Conservation (phyloP, 345 rosid genomes). For the Salix udensis region DNA sequence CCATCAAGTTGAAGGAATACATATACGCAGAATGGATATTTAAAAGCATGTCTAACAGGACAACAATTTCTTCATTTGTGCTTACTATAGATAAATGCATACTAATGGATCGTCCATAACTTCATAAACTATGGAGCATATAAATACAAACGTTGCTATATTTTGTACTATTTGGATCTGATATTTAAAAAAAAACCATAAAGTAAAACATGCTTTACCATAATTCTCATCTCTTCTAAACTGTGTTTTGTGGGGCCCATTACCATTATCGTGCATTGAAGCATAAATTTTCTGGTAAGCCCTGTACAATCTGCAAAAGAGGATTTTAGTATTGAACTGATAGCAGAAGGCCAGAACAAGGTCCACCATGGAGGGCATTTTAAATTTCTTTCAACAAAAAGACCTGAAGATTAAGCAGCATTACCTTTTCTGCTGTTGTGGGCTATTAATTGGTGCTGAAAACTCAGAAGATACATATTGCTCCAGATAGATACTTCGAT, state of each 20-base stretch:
- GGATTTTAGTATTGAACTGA: constrained; percentile 11
- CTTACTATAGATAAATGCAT: background rate
- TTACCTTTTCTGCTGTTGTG: constrained; percentile 79
- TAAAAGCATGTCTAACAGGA: background rate
- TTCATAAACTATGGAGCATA: background rate
- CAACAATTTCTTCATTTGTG: background rate
- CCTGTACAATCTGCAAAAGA: constrained; percentile 71
- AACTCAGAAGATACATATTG: constrained; percentile 91
- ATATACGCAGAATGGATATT: background rate
- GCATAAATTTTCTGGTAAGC: constrained; percentile 86
- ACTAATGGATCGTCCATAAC: background rate
- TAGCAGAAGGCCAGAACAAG: constrained; percentile 1
- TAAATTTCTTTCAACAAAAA: background rate
- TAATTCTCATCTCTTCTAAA: constrained; percentile 90
- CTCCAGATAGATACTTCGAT: constrained; percentile 90
- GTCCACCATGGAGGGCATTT: background rate
- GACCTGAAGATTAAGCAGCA: background rate
- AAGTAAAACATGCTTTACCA: constrained; percentile 35
- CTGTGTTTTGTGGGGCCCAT: constrained; percentile 92
- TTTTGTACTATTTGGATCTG: background rate
- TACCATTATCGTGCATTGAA: constrained; percentile 84
- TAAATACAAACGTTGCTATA: background rate
- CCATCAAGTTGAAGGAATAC: background rate
- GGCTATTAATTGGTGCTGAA: constrained; percentile 71
- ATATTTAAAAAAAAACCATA: background rate